Evolutionary conservation across 768 basidiomycete genomes (phyloP).

Genomic region (Boletus vermiculosoides): DNA sequence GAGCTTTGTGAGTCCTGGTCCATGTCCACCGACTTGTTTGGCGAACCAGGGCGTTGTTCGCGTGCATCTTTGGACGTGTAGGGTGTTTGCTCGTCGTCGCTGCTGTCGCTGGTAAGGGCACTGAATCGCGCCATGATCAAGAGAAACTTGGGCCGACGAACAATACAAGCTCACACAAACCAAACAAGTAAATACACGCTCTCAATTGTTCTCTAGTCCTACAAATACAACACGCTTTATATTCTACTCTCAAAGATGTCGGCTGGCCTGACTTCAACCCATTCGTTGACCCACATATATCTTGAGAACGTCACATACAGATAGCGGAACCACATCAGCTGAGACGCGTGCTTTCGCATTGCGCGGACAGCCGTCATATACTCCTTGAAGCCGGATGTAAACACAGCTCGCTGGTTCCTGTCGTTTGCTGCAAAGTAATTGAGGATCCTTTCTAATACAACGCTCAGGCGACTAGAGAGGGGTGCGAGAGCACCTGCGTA

Average conservation of each 20-base stretch:
- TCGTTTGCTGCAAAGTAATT: not conserved
- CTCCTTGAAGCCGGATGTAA: constrained; percentile 55
- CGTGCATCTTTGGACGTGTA: constrained; percentile 30
- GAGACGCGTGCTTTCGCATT: constrained; percentile 70
- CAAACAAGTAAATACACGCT: constrained; percentile 31
- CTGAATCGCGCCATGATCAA: constrained; percentile 64
- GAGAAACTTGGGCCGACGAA: constrained; percentile 12
- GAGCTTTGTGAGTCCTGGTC: constrained; percentile 32
- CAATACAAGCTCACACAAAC: constrained; percentile 19
- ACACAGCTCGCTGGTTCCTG: constrained; percentile 31
- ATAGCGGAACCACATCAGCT: constrained; percentile 89
- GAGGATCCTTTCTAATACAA: constrained; percentile 22
- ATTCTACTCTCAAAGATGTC: not conserved
- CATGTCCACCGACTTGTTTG: constrained; percentile 28
- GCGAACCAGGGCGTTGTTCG: constrained; percentile 13
- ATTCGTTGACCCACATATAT: constrained; percentile 94
- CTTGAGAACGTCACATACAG: constrained; percentile 76
- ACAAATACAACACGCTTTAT: not conserved
- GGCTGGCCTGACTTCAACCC: constrained; percentile 47
- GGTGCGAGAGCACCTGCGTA: constrained; percentile 59
- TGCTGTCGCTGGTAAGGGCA: constrained; percentile 57
- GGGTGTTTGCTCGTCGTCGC: constrained; percentile 48
- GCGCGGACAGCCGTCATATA: constrained; percentile 62
- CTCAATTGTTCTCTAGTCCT: not conserved
- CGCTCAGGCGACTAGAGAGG: constrained; percentile 46